These are phyloP conservation scores for Nepenthes gracilis DNA, from an alignment of 148 eudicot species.

Conservation along the genomic window DNA sequence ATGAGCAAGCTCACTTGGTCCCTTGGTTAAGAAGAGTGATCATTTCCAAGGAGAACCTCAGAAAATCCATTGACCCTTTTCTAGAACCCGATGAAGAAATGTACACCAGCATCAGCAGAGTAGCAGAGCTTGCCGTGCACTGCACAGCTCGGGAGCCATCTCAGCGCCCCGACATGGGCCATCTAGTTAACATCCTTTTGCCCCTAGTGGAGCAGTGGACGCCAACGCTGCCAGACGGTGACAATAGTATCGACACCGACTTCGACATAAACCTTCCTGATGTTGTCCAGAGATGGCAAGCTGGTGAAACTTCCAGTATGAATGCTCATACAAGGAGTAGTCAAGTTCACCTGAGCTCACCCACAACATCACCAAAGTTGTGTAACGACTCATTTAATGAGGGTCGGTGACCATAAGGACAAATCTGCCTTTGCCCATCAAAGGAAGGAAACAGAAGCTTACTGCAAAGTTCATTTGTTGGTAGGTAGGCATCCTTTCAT, in stretches of 20 bases:
- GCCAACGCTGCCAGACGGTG: slow-evolving; percentile 16
- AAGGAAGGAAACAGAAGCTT: neutral
- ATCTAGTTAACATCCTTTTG: slow-evolving; percentile 37
- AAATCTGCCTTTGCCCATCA: neutral
- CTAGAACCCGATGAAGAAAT: slow-evolving; percentile 38
- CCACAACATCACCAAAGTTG: slow-evolving; percentile 11
- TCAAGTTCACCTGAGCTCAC: slow-evolving; percentile 10
- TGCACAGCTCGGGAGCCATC: slow-evolving; percentile 53
- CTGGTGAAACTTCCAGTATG: slow-evolving; percentile 21
- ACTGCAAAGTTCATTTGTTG: neutral
- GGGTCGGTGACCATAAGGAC: slow-evolving; percentile 13
- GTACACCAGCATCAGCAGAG: slow-evolving; percentile 33
- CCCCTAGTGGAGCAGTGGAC: slow-evolving; percentile 58
- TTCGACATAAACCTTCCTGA: slow-evolving; percentile 32
- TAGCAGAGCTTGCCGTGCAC: slow-evolving; percentile 55
- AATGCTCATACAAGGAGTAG: slow-evolving; percentile 5
- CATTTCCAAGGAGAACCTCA: slow-evolving; percentile 23
- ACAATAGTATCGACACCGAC: slow-evolving; percentile 6
- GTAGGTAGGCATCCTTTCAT: neutral
- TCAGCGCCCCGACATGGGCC: slow-evolving; percentile 63
- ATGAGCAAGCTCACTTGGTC: slow-evolving; percentile 35
- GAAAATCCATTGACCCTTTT: slow-evolving; percentile 31
- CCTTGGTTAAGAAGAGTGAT: slow-evolving; percentile 45
- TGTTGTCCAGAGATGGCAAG: slow-evolving; percentile 36
- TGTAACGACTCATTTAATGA: slow-evolving; percentile 15